These are phyloP conservation scores for Fusarium agapanthi DNA, from an alignment of 2,329 filamentous ascomycete species.

Conservation along the genomic window DNA sequence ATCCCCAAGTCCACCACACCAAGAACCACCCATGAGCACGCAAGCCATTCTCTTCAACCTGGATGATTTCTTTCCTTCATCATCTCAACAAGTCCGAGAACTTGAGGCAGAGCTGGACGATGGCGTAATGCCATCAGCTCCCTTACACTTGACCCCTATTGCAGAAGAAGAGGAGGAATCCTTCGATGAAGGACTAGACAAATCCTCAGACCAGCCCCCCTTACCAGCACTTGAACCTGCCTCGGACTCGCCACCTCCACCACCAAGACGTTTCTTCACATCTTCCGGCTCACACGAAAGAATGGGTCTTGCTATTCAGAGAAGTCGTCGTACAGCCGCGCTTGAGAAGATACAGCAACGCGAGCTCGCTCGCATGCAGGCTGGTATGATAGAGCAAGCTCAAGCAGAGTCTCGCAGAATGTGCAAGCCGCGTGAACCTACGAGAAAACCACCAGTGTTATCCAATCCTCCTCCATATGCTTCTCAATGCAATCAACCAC, in stretches of 20 bases:
- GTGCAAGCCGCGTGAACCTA: background rate
- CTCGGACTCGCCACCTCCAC: constrained; percentile 18
- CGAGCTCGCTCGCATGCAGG: constrained; percentile 37
- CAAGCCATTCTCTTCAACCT: constrained; percentile 62
- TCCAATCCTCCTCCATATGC: background rate
- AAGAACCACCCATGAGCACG: constrained; percentile 53
- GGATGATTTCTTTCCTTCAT: constrained; percentile 65
- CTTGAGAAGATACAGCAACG: constrained; percentile 42
- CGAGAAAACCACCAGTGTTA: background rate
- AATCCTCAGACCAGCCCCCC: constrained; percentile 14
- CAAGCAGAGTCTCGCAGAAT: constrained; percentile 12
- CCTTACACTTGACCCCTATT: constrained; percentile 11
- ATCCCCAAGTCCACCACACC: constrained; percentile 24
- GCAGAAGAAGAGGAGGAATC: constrained; percentile 15
- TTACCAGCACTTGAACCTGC: constrained; percentile 17
- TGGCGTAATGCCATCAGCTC: constrained; percentile 1
- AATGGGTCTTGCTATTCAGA: constrained; percentile 47
- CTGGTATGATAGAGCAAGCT: constrained; percentile 24
- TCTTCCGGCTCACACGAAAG: constrained; percentile 49
- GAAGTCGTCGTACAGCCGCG: constrained; percentile 48
- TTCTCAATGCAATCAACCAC: background rate
- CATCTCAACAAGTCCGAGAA: constrained; percentile 64
- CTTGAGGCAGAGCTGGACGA: constrained; percentile 51
- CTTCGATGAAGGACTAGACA: constrained; percentile 22
- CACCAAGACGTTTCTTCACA: constrained; percentile 48